Evolutionary conservation across 371 early-diverging fungal species (phyloP).

Genomic region (Syncephalastrum racemosum): DNA sequence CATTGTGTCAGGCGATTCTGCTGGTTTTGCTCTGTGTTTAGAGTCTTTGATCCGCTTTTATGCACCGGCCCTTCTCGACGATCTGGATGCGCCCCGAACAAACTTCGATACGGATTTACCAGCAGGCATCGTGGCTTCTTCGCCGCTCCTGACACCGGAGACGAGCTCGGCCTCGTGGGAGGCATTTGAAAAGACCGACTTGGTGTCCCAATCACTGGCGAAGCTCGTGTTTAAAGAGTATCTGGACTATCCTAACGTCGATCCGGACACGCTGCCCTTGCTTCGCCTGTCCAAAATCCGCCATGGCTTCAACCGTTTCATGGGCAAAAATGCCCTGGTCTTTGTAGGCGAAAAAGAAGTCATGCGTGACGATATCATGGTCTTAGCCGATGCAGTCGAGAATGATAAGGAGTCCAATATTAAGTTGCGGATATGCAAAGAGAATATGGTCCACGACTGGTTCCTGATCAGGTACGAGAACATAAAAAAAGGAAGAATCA

Average conservation of each 20-base stretch:
- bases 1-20: slow-evolving; percentile 37
- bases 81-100: slow-evolving; percentile 22
- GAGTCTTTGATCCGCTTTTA: slow-evolving; percentile 33
- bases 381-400: slow-evolving; percentile 18
- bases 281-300: slow-evolving; percentile 22
- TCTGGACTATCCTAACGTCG: slow-evolving; percentile 21
- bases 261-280: slow-evolving; percentile 27
- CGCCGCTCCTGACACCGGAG: slow-evolving; percentile 33
- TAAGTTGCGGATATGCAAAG: slow-evolving; percentile 24
- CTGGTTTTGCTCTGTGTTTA: slow-evolving; percentile 33
- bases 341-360: slow-evolving; percentile 42
- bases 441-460: slow-evolving; percentile 43
- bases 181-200: slow-evolving; percentile 25
- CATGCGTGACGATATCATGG: slow-evolving; percentile 35
- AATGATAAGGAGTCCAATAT: slow-evolving; percentile 16
- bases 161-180: slow-evolving; percentile 32
- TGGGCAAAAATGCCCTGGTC: slow-evolving; percentile 29
- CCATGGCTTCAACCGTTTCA: slow-evolving; percentile 25
- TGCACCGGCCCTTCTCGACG: slow-evolving; percentile 21
- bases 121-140: slow-evolving; percentile 28
- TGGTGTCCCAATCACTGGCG: slow-evolving; percentile 21
- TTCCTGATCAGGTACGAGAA: slow-evolving; percentile 22
- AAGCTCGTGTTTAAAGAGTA: slow-evolving; percentile 39
- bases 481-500: too few species aligned
- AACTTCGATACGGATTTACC: slow-evolving; percentile 30